These are phyloP conservation scores for Vigna reflexopilosa DNA, from an alignment of 306 rosid genomes.

Conservation along the genomic window DNA sequence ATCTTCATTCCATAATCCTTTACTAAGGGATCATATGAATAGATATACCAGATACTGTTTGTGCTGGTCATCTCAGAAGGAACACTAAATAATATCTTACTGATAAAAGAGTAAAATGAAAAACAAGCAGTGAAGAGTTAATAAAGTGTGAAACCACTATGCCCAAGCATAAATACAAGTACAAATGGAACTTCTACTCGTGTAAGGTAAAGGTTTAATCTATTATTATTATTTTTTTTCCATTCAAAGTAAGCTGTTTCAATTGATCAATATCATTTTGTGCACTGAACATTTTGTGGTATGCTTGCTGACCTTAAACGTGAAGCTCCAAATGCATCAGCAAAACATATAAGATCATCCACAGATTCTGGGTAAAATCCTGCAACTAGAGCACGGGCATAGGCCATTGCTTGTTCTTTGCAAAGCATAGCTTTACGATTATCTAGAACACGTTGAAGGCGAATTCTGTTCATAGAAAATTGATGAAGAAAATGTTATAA, in stretches of 20 bases:
- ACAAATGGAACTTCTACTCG: constrained; percentile 12
- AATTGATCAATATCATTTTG: constrained; percentile 30
- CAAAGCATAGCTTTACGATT: constrained; percentile 83
- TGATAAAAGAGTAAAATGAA: constrained; percentile 8
- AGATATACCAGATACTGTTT: background rate
- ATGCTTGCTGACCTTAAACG: constrained; percentile 77
- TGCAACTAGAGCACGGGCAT: constrained; percentile 93
- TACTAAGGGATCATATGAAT: constrained; percentile 14
- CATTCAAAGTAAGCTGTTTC: constrained; percentile 18
- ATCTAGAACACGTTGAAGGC: constrained; percentile 91
- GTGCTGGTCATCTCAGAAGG: background rate
- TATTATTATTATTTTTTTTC: background rate
- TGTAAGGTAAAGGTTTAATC: background rate
- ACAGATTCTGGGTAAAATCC: constrained; percentile 81
- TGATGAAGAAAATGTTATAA: constrained; percentile 50
- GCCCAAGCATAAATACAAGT: background rate
- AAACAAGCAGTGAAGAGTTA: constrained; percentile 4
- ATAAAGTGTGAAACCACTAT: background rate
- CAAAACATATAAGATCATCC: constrained; percentile 83
- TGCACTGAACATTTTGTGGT: background rate
- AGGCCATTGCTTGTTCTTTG: constrained; percentile 99
- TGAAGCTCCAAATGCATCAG: constrained; percentile 96
- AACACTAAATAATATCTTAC: background rate
- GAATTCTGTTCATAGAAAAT: constrained; percentile 67
- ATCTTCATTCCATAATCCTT: background rate